These are phyloP conservation scores for Daldinia eschscholtzii DNA, from an alignment of 2,329 filamentous ascomycete genomes.

Conservation along the genomic window DNA sequence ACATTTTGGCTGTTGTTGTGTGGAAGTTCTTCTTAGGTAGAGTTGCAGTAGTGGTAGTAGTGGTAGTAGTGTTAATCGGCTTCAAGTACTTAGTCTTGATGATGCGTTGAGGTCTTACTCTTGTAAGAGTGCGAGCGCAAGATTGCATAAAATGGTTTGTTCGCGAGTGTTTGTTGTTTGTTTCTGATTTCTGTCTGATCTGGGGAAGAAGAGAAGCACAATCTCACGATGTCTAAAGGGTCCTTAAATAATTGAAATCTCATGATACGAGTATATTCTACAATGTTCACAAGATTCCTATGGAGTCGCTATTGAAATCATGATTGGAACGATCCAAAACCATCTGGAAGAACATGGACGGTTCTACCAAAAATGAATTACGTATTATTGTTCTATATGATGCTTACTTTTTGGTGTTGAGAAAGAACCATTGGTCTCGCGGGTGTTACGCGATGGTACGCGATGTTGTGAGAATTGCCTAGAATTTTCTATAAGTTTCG, in stretches of 20 bases:
- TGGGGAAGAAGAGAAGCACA: constrained; percentile 43
- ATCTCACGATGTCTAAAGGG: constrained; percentile 32
- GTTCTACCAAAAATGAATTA: constrained; percentile 35
- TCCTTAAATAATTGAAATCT: constrained; percentile 51
- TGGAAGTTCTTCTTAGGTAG: constrained; percentile 31
- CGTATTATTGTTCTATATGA: constrained; percentile 26
- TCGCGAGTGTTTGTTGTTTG: constrained; percentile 37
- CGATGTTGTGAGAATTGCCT: constrained; percentile 46
- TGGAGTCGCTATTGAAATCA: constrained; percentile 38
- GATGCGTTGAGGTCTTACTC: constrained; percentile 44
- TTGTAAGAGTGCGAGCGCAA: constrained; percentile 39
- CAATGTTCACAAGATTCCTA: constrained; percentile 47
- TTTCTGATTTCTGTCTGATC: constrained; percentile 47
- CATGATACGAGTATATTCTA: constrained; percentile 41
- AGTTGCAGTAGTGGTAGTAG: constrained; percentile 27
- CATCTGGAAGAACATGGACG: constrained; percentile 49
- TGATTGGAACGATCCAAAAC: constrained; percentile 35
- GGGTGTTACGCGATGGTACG: constrained; percentile 45
- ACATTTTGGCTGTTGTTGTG: constrained; percentile 62
- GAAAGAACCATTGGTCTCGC: constrained; percentile 37
- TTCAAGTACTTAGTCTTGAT: constrained; percentile 42
- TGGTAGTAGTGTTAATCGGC: constrained; percentile 35
- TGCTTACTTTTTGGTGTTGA: constrained; percentile 28
- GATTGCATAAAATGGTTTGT: constrained; percentile 32
- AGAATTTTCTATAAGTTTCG: constrained; percentile 49